phyloP scores from a whole-genome alignment of 2,329 filamentous ascomycete species.

The Sclerotinia minor region DNA sequence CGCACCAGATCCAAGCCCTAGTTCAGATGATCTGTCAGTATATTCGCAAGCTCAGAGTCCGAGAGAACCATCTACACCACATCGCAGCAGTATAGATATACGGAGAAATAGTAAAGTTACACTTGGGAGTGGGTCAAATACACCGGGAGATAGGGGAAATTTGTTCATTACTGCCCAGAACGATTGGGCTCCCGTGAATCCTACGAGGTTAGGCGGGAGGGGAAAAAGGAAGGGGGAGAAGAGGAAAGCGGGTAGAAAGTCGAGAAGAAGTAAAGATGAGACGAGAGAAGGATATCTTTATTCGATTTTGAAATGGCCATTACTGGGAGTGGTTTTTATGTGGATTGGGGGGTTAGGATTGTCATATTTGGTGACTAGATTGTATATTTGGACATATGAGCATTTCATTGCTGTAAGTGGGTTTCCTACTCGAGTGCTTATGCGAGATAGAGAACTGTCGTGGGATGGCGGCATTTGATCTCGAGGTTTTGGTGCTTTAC shows the following conservation, averaged over 20 bases:
- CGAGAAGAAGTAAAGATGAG: slow-evolving; percentile 71
- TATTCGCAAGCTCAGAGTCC: slow-evolving; percentile 21
- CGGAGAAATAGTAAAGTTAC: slow-evolving; percentile 24
- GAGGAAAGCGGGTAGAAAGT: slow-evolving; percentile 43
- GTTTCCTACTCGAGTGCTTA: not conserved
- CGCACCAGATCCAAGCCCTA: slow-evolving; percentile 75
- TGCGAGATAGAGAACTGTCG: not conserved
- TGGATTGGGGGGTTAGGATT: slow-evolving; percentile 76
- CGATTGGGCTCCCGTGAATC: slow-evolving; percentile 87
- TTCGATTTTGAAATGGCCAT: slow-evolving; percentile 84
- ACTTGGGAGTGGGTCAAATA: slow-evolving; percentile 25
- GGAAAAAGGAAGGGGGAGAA: slow-evolving; percentile 44
- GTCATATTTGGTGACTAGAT: slow-evolving; percentile 75
- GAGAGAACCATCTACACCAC: slow-evolving; percentile 23
- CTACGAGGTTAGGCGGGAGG: slow-evolving; percentile 33
- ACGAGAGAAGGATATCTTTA: slow-evolving; percentile 94
- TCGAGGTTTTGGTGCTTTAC: not conserved
- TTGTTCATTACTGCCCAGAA: slow-evolving; percentile 84
- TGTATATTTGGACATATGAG: slow-evolving; percentile 92
- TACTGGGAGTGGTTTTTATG: slow-evolving; percentile 74
- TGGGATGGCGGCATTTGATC: not conserved
- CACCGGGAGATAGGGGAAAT: slow-evolving; percentile 26
- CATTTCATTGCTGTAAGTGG: slow-evolving; percentile 25
- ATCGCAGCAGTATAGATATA: slow-evolving; percentile 30
- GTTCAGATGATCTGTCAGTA: slow-evolving; percentile 51